A percentile compares a stretch with the other conserved stretches of the same genome.
These are phyloP conservation scores for Chalciporus piperatus DNA, from an alignment of 768 basidiomycete genomes.

Conservation along the genomic window DNA sequence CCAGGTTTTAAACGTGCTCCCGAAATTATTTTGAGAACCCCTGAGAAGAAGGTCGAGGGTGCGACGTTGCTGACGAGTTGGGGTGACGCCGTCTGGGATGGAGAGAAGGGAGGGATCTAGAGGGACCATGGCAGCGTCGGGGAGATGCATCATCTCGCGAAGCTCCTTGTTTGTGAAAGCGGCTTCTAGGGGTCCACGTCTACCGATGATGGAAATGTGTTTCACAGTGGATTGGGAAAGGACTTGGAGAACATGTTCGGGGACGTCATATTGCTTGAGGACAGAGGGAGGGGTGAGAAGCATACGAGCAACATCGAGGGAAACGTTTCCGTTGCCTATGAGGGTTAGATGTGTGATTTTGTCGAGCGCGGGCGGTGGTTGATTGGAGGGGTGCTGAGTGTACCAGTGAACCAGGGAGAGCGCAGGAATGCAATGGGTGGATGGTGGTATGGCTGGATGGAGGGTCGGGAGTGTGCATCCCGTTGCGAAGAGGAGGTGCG, in stretches of 20 bases:
- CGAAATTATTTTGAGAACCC: constrained; percentile 52
- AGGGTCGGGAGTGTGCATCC: constrained; percentile 71
- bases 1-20: constrained; percentile 65
- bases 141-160: constrained; percentile 71
- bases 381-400: constrained; percentile 79
- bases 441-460: constrained; percentile 52
- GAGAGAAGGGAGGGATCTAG: constrained; percentile 46
- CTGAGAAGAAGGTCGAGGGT: constrained; percentile 63
- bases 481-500: constrained; percentile 82
- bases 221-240: constrained; percentile 60
- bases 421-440: constrained; percentile 60
- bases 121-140: constrained; percentile 66
- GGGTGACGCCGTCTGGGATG: constrained; percentile 30
- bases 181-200: constrained; percentile 86
- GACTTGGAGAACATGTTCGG: constrained; percentile 65
- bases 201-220: constrained; percentile 79
- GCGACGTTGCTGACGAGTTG: constrained; percentile 65
- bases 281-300: constrained; percentile 67
- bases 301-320: constrained; percentile 88
- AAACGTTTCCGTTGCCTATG: constrained; percentile 94
- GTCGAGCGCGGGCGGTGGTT: constrained; percentile 61
- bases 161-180: constrained; percentile 93
- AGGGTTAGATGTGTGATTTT: constrained; percentile 70
- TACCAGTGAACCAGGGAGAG: constrained; percentile 94
- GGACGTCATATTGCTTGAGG: constrained; percentile 75